Conservation (phyloP, 176 grass and related monocot species). For the Pharus latifolius region DNA sequence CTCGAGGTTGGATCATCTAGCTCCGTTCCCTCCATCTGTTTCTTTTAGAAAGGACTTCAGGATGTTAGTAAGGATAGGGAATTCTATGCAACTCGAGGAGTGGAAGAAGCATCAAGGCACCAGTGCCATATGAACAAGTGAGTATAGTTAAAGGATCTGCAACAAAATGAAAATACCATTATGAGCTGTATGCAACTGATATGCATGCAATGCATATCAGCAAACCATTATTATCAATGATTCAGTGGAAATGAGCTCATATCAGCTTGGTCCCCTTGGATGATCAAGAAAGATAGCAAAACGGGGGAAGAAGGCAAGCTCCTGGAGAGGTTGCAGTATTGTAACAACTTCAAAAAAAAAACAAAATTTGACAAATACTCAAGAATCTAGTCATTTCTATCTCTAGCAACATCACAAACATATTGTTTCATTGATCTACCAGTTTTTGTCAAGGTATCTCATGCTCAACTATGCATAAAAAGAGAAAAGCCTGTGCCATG, state of each 20-base stretch:
- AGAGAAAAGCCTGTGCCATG: background rate
- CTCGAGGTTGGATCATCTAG: constrained; percentile 48
- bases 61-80: background rate
- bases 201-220: background rate
- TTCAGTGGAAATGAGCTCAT: background rate
- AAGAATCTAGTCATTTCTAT: background rate
- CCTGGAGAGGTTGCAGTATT: background rate
- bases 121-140: constrained; percentile 22
- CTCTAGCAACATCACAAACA: background rate
- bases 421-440: no score
- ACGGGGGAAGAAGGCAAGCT: background rate
- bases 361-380: background rate
- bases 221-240: background rate
- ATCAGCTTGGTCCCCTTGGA: background rate
- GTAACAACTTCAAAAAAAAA: background rate
- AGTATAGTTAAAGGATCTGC: constrained; percentile 16
- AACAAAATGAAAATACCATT: background rate
- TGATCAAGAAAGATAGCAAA: background rate
- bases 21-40: constrained; percentile 54
- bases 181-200: background rate
- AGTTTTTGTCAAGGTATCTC: background rate
- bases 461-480: background rate
- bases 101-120: constrained; percentile 15
- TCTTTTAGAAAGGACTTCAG: constrained; percentile 11
- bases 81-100: background rate